Evolutionary conservation across 1,284 basidiomycete species (phyloP), one percentile per base, ranked within the genome.

Genomic region (Tremellales sp.): DNA sequence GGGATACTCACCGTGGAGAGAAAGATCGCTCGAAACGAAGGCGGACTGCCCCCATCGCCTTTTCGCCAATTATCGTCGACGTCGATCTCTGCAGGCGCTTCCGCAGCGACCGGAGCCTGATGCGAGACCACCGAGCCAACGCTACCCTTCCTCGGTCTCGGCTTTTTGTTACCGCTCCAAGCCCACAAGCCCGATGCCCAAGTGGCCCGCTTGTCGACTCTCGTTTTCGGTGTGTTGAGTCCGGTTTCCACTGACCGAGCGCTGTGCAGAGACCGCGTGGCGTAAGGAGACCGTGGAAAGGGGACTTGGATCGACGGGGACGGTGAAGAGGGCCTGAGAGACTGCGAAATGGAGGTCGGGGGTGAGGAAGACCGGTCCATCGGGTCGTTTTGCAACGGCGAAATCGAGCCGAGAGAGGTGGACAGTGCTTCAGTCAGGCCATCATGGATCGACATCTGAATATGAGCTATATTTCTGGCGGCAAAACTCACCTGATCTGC

Each of bases 1-100:
- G 35, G 45, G 26, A 28, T n/a, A 52, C 69, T 58, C 45, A 70
- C 65, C 4, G 71, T 73, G 5, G 71, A 70, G 1, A 68, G 56
- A 29, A 71, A 68, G 36, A 73, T 65, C 3, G 71, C 70, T 21
- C 55, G 49, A 47, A 67, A 71, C 0, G 56, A 45, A 22, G 71
- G 68, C 35, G 65, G 49, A 51, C 66, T 71, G 8, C 65, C 65
- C 1, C 70, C 66, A 45, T 70, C 67, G 3, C 67, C 67, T 19
- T 53, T 54, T 14, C 64, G 38, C 68, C 66, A 68, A 1, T 27
- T 34, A 13, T 60, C 45, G 3, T 62, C 59, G 29, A 63, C 66
- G 2, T 58, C 61, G 2, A 60, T 60, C 6, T 60, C 57, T 3
- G 35, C 48, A 19, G 43, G 32, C 12, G 39, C 45, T 28, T 43